Base-by-base conservation (phyloP, 2,329 filamentous ascomycete species). In the Capronia epimyces region DNA sequence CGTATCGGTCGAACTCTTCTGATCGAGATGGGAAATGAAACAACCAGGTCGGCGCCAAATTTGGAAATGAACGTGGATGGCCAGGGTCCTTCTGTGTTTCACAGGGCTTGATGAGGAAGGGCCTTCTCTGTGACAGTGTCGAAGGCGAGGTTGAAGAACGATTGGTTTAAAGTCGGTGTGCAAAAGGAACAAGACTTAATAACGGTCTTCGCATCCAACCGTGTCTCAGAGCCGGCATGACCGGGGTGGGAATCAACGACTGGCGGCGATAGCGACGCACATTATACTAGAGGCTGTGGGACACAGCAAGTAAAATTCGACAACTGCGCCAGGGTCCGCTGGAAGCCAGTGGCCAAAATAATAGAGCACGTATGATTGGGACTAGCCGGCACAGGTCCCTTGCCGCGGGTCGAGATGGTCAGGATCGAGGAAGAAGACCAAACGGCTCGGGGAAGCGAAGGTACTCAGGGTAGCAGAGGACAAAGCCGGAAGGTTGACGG, bases 251-350 rank as follows among this genome's bases (percentile, higher is more conserved):
- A 41, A 46, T 34, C 44, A 32, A 40, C 37, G 49, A 55, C 55
- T 55, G 52, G 55, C 32, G 47, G 48, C 24, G 47, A 50, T 53
- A 50, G 54, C 40, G 44, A 51, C 40, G 50, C 49, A 49, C 48
- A 51, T 47, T 48, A 41, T 53, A 53, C 42, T 55, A 53, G 41
- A 46, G 46, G 40, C 50, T 45, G 45, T 55, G 46, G 46, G 43
- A 55, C 52, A 32, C 36, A 46, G 47, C 55, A 53, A 53, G 52
- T 58, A 46, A 53, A 52, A 54, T 52, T 52, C 49, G 42, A 52
- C 45, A 52, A 47, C 39, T n/a, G 51, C 25, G 20, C 24, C 41
- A 49, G 55, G 55, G 46, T 48, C 50, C 46, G 50, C 44, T 31
- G 31, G 21, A 37, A 32, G 32, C 43, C 40, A 44, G 52, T 55